These are phyloP conservation scores for Carex myosuroides DNA, from an alignment of 176 grass and related monocot species.

Conservation along the genomic window DNA sequence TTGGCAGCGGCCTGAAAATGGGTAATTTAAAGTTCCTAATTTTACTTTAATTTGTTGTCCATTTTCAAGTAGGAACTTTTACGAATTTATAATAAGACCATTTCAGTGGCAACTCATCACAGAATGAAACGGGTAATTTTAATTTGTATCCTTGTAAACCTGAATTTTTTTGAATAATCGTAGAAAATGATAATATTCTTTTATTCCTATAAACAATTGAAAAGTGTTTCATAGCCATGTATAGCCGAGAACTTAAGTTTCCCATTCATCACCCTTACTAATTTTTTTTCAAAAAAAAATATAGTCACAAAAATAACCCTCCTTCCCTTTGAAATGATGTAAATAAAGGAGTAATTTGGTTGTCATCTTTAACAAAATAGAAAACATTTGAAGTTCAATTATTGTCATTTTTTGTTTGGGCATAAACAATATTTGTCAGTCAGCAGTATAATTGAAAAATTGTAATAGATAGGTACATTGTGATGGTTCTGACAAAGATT, in stretches of 20 bases:
- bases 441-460: not conserved
- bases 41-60: not conserved
- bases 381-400: not conserved
- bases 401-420: not conserved
- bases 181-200: not conserved
- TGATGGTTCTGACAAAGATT: not conserved
- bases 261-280: not conserved
- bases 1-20: conserved; percentile 91
- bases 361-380: not conserved
- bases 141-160: not conserved
- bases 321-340: not conserved
- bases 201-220: not conserved
- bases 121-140: not conserved
- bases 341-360: not conserved
- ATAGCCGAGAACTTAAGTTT: not conserved
- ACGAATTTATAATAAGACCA: not conserved
- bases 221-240: not conserved
- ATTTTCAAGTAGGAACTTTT: not conserved
- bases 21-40: conserved; percentile 30
- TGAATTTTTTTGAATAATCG: not conserved
- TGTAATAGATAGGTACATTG: not conserved
- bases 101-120: not conserved
- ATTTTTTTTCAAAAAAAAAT: not conserved
- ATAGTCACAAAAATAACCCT: not conserved
- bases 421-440: not conserved